A percentile compares a stretch with the other conserved stretches of the same genome.
Evolutionary conservation across 805 yeast genomes (phyloP).

Genomic region (Candida parachauliodes): DNA sequence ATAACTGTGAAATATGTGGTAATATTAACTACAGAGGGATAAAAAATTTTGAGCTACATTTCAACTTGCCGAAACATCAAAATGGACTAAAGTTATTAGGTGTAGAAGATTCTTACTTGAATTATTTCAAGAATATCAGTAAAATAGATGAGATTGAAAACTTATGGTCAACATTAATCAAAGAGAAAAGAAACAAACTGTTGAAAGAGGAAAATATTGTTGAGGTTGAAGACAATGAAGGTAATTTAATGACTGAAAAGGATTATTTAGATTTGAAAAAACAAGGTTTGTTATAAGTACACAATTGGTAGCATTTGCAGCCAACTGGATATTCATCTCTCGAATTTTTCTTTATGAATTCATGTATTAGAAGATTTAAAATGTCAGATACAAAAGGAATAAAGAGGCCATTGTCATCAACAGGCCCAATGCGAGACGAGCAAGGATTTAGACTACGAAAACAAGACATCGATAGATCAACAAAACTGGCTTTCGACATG

Average conservation of each 20-base stretch:
- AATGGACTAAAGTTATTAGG: conserved; percentile 77
- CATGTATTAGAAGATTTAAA: too few species aligned
- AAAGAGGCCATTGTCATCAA: conserved; percentile 14
- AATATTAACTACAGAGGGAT: conserved; percentile 71
- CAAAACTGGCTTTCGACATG: conserved; percentile 38
- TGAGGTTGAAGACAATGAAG: conserved; percentile 90
- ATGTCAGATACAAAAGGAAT: conserved; percentile 9
- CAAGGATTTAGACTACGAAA: conserved; percentile 47
- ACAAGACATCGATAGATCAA: conserved; percentile 42
- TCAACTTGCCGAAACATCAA: conserved; percentile 63
- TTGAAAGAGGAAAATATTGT: conserved; percentile 51
- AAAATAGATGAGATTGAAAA: conserved; percentile 63
- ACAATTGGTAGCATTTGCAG: conserved; percentile 5
- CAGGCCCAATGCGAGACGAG: conserved; percentile 31
- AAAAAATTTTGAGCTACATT: conserved; percentile 68
- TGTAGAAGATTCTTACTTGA: conserved; percentile 43
- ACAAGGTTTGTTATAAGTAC: conserved; percentile 68
- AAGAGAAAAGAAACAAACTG: conserved; percentile 32
- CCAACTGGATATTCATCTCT: neutral
- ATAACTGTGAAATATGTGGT: conserved; percentile 85
- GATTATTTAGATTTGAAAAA: conserved; percentile 81
- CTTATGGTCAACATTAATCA: conserved; percentile 49
- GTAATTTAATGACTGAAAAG: conserved; percentile 83
- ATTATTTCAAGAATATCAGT: conserved; percentile 59
- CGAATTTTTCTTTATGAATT: too few species aligned